A percentile compares a stretch with the other conserved stretches of the same genome.
These are phyloP conservation scores for Hyphopichia pseudoburtonii DNA, from an alignment of 1,139 yeast species.

Conservation along the genomic window DNA sequence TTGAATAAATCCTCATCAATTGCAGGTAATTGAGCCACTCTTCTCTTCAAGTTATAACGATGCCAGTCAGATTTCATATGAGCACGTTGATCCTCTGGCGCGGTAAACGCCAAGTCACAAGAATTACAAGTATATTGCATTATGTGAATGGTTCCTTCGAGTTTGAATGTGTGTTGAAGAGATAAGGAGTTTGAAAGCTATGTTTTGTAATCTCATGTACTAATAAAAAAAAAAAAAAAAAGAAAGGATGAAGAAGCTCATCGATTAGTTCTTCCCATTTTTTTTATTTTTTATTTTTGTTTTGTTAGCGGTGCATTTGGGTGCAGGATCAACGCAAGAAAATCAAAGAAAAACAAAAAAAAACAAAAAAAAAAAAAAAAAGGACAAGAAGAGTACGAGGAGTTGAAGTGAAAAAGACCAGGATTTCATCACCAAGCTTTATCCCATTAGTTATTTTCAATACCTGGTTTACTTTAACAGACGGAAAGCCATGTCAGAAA, in stretches of 20 bases:
- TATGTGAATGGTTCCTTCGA: neutral
- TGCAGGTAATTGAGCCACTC: slow-evolving; percentile 59
- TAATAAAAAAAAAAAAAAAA: neutral
- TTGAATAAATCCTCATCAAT: slow-evolving; percentile 51
- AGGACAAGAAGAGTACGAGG: slow-evolving; percentile 1
- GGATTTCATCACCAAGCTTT: too few relatives aligned
- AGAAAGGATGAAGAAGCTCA: neutral
- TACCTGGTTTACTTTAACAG: too few relatives aligned
- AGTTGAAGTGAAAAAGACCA: too few relatives aligned
- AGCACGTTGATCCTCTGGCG: slow-evolving; percentile 41
- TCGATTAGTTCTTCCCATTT: neutral
- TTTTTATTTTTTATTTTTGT: neutral
- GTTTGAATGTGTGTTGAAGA: neutral
- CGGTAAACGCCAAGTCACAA: slow-evolving; percentile 41
- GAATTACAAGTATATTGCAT: slow-evolving; percentile 46
- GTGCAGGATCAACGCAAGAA: neutral
- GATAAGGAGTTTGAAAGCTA: neutral
- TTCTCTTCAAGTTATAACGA: slow-evolving; percentile 59
- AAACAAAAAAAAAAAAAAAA: slow-evolving; percentile 1
- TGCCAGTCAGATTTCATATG: slow-evolving; percentile 78
- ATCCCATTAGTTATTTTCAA: too few relatives aligned
- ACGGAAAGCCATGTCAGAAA: too few relatives aligned
- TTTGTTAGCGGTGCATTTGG: too few relatives aligned
- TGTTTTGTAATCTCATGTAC: neutral
- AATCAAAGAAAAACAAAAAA: neutral